These are phyloP conservation scores for Agrocybe pediades DNA, from an alignment of 768 basidiomycete genomes.

Conservation along the genomic window DNA sequence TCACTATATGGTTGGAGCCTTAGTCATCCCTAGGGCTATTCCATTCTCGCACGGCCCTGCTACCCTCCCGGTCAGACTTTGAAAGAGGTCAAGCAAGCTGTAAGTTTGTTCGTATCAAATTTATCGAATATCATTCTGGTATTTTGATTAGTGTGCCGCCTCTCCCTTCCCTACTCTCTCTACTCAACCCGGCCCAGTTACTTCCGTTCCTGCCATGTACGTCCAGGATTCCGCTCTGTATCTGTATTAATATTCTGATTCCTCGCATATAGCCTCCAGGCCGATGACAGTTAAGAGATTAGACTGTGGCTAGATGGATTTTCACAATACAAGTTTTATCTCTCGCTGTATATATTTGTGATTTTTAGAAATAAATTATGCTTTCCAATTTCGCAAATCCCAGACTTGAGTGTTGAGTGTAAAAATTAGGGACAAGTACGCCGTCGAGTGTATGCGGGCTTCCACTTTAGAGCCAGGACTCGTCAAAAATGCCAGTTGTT, in stretches of 20 bases:
- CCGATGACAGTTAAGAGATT: too few species aligned
- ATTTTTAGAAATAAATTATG: too few species aligned
- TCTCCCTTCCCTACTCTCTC: conserved; percentile 5
- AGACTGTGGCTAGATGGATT: too few species aligned
- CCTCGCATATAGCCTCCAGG: not conserved
- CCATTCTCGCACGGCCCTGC: not conserved
- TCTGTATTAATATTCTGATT: not conserved
- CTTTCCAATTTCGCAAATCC: too few species aligned
- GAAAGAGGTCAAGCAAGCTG: conserved; percentile 9
- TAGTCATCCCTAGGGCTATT: conserved; percentile 2
- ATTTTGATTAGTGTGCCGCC: conserved; percentile 1
- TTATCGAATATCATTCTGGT: not conserved
- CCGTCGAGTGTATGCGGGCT: too few species aligned
- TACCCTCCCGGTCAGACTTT: not conserved
- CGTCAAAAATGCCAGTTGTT: too few species aligned
- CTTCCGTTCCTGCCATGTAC: conserved; percentile 3
- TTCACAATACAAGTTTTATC: too few species aligned
- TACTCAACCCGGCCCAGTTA: conserved; percentile 6
- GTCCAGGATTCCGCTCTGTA: not conserved
- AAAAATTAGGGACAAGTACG: too few species aligned
- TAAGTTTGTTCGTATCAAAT: not conserved
- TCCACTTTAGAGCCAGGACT: too few species aligned
- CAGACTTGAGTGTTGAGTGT: too few species aligned
- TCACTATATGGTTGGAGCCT: not conserved
- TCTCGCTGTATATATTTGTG: too few species aligned